These are phyloP conservation scores for Pelargonium nanum DNA, from an alignment of 345 rosid species.

Conservation along the genomic window DNA sequence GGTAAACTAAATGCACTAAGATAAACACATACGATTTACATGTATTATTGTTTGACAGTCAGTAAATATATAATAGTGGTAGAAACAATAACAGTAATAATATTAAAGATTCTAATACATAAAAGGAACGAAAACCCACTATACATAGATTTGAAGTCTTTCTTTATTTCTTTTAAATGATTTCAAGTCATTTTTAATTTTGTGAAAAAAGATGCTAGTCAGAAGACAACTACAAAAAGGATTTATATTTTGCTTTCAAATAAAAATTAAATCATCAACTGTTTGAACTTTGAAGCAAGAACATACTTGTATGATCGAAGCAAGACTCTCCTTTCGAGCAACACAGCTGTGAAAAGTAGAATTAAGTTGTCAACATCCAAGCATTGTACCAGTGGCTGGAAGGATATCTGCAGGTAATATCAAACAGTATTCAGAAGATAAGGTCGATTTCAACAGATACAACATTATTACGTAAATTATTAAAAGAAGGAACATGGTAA, in stretches of 20 bases:
- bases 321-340: conserved; percentile 87
- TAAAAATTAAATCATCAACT: neutral
- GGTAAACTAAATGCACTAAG: neutral
- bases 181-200: too few species aligned
- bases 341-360: conserved; percentile 75
- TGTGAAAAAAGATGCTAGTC: neutral
- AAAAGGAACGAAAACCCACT: neutral
- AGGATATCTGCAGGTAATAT: conserved; percentile 65
- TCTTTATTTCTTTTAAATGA: too few species aligned
- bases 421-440: conserved; percentile 2
- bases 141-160: neutral
- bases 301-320: conserved; percentile 89
- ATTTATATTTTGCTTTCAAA: neutral
- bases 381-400: conserved; percentile 92
- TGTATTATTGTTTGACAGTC: neutral
- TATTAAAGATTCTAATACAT: neutral
- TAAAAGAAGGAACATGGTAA: neutral
- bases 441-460: neutral
- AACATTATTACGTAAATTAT: neutral
- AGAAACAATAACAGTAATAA: neutral
- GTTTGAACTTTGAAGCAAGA: conserved; percentile 4
- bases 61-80: neutral
- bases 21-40: neutral
- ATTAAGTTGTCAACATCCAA: conserved; percentile 91
- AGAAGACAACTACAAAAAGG: neutral